Base-by-base conservation (phyloP, 1,284 basidiomycete species). In the Cutaneotrichosporon dermatis region DNA sequence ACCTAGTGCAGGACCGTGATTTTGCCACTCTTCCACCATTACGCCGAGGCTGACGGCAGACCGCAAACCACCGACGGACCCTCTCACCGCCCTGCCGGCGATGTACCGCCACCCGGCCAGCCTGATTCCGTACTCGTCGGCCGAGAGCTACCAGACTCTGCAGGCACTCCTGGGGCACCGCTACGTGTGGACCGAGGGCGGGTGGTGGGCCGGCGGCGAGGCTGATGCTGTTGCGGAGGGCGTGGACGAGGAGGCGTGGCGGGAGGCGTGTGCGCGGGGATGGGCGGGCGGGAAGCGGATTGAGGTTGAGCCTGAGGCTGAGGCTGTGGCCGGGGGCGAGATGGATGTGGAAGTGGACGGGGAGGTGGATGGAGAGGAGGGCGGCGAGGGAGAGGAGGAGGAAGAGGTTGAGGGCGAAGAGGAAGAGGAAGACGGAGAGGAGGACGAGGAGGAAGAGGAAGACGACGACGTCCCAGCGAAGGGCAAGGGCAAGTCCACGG, bases 61-160 rank as follows among this genome's bases (percentile, higher is more conserved):
- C 55, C 69, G 74, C 11, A 65, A 66, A 34, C 67, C 64, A 39
- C 72, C 73, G 3, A 66, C 73, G 25, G 82, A 81, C 61, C 79
- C 79, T 1, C 72, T 82, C 52, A 81, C 80, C 0, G 81, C 81
- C 11, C 68, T 76, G 6, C 72, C 76, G 0, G 81, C 81, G 0
- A 66, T 69, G 33, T 83, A 83, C 67, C 73, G 76, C 37, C 80
- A 82, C 63, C 81, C 81, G 5, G 52, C 58, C 1, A 79, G 80
- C 0, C 71, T 75, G 33, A 76, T 79, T 1, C 78, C 80, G 0
- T 83, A 79, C 61, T 75, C 78, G 6, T 76, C 55, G 1, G 60
- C 64, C 2, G 65, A 76, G n/a, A 80, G 79, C 15, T 82, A 79
- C 64, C 50, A 62, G 9, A 66, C 71, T 16, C 74, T 81, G 15